Base-by-base conservation (phyloP, 768 basidiomycete genomes). In the Mycena filopes region DNA sequence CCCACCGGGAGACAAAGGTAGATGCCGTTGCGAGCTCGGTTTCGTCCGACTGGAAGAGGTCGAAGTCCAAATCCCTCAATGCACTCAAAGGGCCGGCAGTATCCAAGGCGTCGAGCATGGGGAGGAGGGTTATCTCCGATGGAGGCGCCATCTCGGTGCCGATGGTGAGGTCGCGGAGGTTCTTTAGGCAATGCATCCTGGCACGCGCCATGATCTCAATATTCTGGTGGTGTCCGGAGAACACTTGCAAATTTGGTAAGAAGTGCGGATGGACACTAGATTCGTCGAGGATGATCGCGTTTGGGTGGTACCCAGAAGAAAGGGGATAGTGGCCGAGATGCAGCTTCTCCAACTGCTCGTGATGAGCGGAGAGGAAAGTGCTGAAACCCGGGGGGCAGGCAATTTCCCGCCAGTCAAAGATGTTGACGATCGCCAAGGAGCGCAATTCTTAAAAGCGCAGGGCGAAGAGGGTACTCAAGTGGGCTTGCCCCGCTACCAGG, bases 361-460 rank as follows among this genome's bases (percentile, higher is more conserved):
- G 57, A 38, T 68, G 67, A 12, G 47, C 31, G 4, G 43, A 55
- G 23, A 68, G 42, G 25, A 68, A 68, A 11, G 54, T 28, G 49
- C 38, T 46, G 41, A 68, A 68, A 11, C 43, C 51, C 18, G 20
- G 47, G 3, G 60, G 56, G 29, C 36, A 53, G 48, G 58, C 4
- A 2, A 31, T 5, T 8, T 5, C 5, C 36, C 36, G 2, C 13
- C 9, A 9, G 33, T 49, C 42, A 1, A 29, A 40, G 12, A 41
- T 21, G 36, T 33, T 45, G 21, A 31, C 10, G 47, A 65, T 53
- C n/a, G 46, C 47, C 21, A 68, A 21, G n/a, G 67, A 60, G 33
- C 54, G 63, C 26, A 68, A 28, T 18, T 13, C 42, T 0, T 63
- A 63, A 33, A 68, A 68, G 26, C 41, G 67, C 5, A 68, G 54